Evolutionary conservation across 306 rosid genomes (phyloP).

Genomic region (Cicer cuneatum): DNA sequence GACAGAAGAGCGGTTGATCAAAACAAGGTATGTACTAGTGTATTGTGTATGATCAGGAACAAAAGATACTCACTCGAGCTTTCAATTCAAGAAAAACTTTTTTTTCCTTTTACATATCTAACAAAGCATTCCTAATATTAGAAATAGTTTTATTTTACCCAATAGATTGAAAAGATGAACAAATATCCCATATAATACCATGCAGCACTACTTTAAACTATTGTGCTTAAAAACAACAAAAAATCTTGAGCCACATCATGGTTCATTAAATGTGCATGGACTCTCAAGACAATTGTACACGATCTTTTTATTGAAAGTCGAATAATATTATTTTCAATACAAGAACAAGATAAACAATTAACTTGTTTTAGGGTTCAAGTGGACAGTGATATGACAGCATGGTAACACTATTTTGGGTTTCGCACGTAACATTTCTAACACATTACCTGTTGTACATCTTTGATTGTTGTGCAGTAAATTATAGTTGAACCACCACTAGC

Average conservation of each 20-base stretch:
- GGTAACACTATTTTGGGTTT: constrained; percentile 30
- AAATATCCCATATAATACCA: constrained; percentile 28
- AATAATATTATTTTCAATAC: constrained; percentile 17
- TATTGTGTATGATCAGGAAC: constrained; percentile 17
- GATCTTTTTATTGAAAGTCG: constrained; percentile 13
- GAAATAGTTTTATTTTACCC: background rate
- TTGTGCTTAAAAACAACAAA: background rate
- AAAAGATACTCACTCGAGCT: background rate
- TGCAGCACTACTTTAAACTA: constrained; percentile 25
- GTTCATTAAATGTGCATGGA: constrained; percentile 26
- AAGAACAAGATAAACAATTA: constrained; percentile 13
- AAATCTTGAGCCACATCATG: constrained; percentile 15
- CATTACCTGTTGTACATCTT: constrained; percentile 83
- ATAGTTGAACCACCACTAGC: constrained; percentile 74
- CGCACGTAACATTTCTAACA: constrained; percentile 35
- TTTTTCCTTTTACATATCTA: background rate
- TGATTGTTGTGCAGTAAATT: constrained; percentile 86
- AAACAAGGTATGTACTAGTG: constrained; percentile 3
- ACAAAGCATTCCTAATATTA: constrained; percentile 6
- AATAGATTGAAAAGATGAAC: constrained; percentile 25
- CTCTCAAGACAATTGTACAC: constrained; percentile 1
- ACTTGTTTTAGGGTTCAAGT: constrained; percentile 33
- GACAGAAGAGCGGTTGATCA: constrained; percentile 21
- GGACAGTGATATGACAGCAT: constrained; percentile 20
- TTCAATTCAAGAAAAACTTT: constrained; percentile 4